Base-by-base conservation (phyloP, 2,329 filamentous ascomycete species). In the Claviceps fusiformis region DNA sequence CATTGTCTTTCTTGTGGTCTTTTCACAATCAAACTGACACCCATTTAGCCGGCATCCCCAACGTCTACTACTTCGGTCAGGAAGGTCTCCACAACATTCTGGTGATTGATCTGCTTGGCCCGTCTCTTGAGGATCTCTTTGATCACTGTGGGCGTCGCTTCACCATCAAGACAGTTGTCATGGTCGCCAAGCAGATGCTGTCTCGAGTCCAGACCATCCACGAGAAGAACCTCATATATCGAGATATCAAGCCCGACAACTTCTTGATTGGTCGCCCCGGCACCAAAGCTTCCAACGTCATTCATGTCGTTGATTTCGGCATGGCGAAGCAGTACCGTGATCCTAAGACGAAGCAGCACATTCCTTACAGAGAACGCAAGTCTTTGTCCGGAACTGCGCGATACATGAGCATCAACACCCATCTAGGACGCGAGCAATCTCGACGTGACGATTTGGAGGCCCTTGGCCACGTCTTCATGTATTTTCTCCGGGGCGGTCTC, bases 91-190 rank as follows among this genome's bases (percentile, higher is more conserved):
- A 98, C 83, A 97, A 98, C 74, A 93, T 93, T 71, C 97, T 98
- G 91, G 93, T 98, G 52, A 83, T 97, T 62, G 93, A 98, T 68
- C 84, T 98, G 33, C 87, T 98, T 56, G 93, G 93, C 41, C 93
- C 93, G 62, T 93, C 87, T 67, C 76, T 98, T 72, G 93, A 98
- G 75, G 93, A 98, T 70, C 81, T 98, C 43, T 98, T 98, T 87
- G 97, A 98, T 82, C 97, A 97, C 73, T 98, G 93, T 83, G 97
- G 97, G 83, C 88, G 93, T 73, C 97, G 97, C 72, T 98, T 97
- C 79, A 96, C 92, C n/a, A 78, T 98, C 63, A 98, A 98, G 86
- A 98, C 93, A 1, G 93, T 98, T 37, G 81, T 98, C 51, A 83
- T 98, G 37, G 82, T 98, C 53, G 93, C 93, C 68, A 93, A 98